Evolutionary conservation across 441 rosid species (phyloP), one percentile per base, ranked within the genome.

Genomic region (Pelargonium australe): DNA sequence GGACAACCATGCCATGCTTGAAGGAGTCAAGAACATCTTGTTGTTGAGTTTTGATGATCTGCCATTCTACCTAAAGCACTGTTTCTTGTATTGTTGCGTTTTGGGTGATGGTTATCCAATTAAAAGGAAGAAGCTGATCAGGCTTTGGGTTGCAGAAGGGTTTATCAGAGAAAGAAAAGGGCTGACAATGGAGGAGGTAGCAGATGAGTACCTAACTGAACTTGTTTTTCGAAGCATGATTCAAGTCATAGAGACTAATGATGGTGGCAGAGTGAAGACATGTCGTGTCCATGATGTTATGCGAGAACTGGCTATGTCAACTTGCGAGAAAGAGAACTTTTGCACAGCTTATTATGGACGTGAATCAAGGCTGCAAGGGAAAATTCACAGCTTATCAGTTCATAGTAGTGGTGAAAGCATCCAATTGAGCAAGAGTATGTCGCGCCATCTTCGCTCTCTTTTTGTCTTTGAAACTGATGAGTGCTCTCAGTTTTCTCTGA

Each of bases 401-500:
- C 31, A 58, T 20, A 10, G 17, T 7, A 58, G 31, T 14, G 63
- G 63, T 19, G 63, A 58, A 58, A 58, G 11, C 31, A 58, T 58
- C 31, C 28, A 58, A 17, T 64, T 75, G 16, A 71, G 72, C 51
- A 69, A 65, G 47, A 28, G 45, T 63, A 53, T 17, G 5, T 58
- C 31, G 6, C 63, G 31, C 28, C 17, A 58, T 58, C 63, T 58
- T 5, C 78, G 81, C 16, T 74, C 81, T 34, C 69, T 78, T 55
- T 74, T 75, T 12, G 73, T 78, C 51, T 73, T 77, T 28, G 75
- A 71, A 63, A 73, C 77, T 13, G 75, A 77, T 64, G 43, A 14
- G 28, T 65, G 68, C 61, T 68, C 69, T 2, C 63, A 70, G n/a
- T 66, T 58, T 58, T 58, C 63, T 58, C 12, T 19, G 3, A 19